Base-by-base conservation (phyloP, 495 filamentous ascomycete genomes). In the Darksidea phi region DNA sequence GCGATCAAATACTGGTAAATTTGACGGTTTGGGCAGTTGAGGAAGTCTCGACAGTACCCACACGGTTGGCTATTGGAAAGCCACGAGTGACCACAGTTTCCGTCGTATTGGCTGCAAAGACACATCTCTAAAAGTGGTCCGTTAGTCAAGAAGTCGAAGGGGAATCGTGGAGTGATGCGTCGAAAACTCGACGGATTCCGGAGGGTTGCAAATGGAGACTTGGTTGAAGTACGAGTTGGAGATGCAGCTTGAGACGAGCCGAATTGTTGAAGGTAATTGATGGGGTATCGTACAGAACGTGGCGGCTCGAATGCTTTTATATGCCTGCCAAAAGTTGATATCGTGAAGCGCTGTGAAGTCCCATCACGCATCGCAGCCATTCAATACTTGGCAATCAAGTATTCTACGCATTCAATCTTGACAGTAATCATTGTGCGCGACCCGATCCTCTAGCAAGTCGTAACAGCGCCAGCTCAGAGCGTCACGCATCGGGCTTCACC, bases 71-170 rank as follows among this genome's bases (percentile, higher is more conserved):
- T 45, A 24, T 79, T 55, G 8, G 63, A 59, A 20, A 76, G 59
- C 74, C 77, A 80, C 34, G 59, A 48, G 54, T 77, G 74, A 6
- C 41, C 34, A 68, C 78, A 80, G 6, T 54, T 67, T 1, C 56
- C 54, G 7, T 64, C 67, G 52, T 71, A 74, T 42, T 68, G 67
- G 20, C 50, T 68, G n/a, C 69, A 70, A 13, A 28, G 64, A 63
- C 78, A 80, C 78, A 80, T 80, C 20, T 28, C 6, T 37, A 41
- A 18, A 17, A 34, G 28, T 5, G 12, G 28, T 11, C 41, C 15
- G 17, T 21, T 10, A 8, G 24, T 11, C 48, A 24, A 11, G 38
- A 17, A 12, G 23, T 45, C 37, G 52, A 24, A n/a, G 52, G 21
- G 1, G 38, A 24, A 20, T 55, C 21, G 38, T 10, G 41, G 13